phyloP scores from a whole-genome alignment of 345 rosid genomes.

The Gossypium raimondii region DNA sequence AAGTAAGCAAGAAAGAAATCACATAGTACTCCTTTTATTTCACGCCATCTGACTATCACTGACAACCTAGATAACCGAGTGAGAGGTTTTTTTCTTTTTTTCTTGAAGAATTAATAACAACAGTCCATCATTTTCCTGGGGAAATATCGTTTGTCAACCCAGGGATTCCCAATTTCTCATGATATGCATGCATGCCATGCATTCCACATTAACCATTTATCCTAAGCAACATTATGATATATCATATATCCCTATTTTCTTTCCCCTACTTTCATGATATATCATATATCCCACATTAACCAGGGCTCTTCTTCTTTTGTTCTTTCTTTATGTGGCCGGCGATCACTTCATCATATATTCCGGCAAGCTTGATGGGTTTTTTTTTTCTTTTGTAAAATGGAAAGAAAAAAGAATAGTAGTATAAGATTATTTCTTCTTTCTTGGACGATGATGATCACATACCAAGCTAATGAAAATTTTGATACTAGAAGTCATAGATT shows the following conservation, averaged over 20 bases:
- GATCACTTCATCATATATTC: neutral
- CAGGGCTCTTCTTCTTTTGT: neutral
- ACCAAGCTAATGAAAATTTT: neutral
- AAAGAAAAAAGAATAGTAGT: neutral
- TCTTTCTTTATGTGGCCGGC: neutral
- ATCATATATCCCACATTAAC: neutral
- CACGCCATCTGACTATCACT: conserved; percentile 2
- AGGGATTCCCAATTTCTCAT: neutral
- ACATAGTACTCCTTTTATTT: neutral
- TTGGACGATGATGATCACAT: neutral
- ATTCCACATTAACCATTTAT: neutral
- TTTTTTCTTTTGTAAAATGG: neutral
- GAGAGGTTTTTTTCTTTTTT: neutral
- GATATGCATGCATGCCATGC: neutral
- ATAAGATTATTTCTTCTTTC: neutral
- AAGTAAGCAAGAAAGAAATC: neutral
- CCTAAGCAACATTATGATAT: neutral
- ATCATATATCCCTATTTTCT: neutral
- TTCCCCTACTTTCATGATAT: neutral
- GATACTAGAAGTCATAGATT: neutral
- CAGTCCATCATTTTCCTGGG: neutral
- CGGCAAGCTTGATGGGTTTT: neutral
- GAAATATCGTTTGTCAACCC: neutral
- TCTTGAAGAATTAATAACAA: neutral
- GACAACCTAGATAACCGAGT: conserved; percentile 8